Evolutionary conservation across 768 basidiomycete species (phyloP).

Genomic region (Russula griseocarnosa): DNA sequence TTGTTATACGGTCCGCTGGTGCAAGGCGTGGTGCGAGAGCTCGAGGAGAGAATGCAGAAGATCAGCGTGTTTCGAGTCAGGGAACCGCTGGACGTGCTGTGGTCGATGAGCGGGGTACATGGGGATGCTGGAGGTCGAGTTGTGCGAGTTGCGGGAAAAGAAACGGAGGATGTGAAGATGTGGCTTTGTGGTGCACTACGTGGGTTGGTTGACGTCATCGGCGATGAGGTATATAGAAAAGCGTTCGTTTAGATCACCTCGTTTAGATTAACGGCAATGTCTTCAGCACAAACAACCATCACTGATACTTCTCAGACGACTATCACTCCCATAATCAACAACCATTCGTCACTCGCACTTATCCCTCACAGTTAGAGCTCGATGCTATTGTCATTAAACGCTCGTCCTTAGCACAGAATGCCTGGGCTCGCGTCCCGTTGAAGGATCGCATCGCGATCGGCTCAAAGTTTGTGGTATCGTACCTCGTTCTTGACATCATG

Average conservation of each 20-base stretch:
- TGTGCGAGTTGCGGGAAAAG: conserved; percentile 68
- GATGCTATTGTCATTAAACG: conserved; percentile 53
- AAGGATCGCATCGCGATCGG: conserved; percentile 67
- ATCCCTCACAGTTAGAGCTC: conserved; percentile 58
- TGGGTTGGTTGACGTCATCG: conserved; percentile 51
- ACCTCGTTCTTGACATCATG: conserved; percentile 31
- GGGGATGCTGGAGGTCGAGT: conserved; percentile 48
- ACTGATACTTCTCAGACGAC: conserved; percentile 60
- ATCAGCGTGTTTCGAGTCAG: conserved; percentile 59
- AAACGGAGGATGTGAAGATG: conserved; percentile 66
- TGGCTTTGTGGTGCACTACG: conserved; percentile 62
- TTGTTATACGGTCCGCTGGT: conserved; percentile 72
- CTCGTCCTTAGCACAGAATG: conserved; percentile 64
- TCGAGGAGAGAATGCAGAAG: conserved; percentile 48
- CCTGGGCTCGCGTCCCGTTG: conserved; percentile 60
- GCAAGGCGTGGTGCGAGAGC: conserved; percentile 42
- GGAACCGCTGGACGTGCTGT: conserved; percentile 61
- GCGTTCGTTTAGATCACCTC: conserved; percentile 58
- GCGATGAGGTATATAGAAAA: conserved; percentile 59
- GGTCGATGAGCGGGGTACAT: conserved; percentile 69
- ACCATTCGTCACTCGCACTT: conserved; percentile 60
- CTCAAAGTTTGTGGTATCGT: conserved; percentile 62
- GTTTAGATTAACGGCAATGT: conserved; percentile 31
- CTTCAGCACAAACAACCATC: conserved; percentile 12
- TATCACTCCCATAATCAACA: conserved; percentile 78